phyloP scores from a whole-genome alignment of 257 asterid genomes.

The Solanum rostratum region DNA sequence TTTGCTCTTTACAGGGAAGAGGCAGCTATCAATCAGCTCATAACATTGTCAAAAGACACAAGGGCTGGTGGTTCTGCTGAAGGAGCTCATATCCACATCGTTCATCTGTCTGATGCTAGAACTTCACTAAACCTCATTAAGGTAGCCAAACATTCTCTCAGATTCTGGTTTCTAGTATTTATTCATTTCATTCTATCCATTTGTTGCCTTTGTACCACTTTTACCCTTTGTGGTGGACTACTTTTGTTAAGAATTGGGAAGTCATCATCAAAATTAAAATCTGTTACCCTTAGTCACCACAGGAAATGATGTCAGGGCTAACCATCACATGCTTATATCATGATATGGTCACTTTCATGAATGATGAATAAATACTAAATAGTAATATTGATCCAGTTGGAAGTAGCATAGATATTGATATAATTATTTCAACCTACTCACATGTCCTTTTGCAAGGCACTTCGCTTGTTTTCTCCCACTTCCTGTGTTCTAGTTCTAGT shows the following conservation, averaged over 20 bases:
- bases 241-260: background rate
- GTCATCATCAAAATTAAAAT: background rate
- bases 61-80: conserved; percentile 69
- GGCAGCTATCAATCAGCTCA: conserved; percentile 75
- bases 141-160: conserved; percentile 25
- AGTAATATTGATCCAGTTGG: background rate
- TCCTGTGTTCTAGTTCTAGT: background rate
- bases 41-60: conserved; percentile 48
- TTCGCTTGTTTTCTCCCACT: background rate
- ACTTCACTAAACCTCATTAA: conserved; percentile 69
- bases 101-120: conserved; percentile 83
- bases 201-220: background rate
- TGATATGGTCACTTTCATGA: background rate
- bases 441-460: background rate
- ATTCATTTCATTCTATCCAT: background rate
- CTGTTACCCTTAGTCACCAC: background rate
- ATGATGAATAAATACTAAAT: background rate
- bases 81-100: conserved; percentile 95
- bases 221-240: background rate
- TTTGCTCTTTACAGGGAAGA: conserved; percentile 57
- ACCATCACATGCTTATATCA: background rate
- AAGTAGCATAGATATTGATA: background rate
- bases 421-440: background rate
- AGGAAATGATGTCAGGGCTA: background rate
- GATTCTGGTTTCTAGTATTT: background rate